These are phyloP conservation scores for Corylus avellana DNA, from an alignment of 306 rosid genomes.

Conservation along the genomic window DNA sequence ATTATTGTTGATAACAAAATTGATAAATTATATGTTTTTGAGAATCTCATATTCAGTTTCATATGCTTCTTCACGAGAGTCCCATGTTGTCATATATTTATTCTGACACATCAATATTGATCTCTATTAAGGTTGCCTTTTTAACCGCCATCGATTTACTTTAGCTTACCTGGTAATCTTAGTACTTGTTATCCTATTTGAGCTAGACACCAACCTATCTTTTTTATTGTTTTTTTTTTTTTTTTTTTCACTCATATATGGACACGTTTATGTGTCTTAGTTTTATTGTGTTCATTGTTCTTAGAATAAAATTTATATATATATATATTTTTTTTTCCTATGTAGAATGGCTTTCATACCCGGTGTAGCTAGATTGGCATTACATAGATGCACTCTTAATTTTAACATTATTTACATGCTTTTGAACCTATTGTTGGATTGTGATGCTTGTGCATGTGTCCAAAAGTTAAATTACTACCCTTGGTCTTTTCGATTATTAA, in stretches of 20 bases:
- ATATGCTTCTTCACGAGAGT: background rate
- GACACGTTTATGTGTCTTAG: background rate
- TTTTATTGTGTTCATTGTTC: background rate
- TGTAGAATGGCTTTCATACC: background rate
- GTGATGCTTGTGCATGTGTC: too few species aligned
- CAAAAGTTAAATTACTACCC: too few species aligned
- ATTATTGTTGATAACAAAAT: background rate
- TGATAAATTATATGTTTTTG: background rate
- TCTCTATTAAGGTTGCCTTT: background rate
- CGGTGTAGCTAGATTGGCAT: background rate
- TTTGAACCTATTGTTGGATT: too few species aligned
- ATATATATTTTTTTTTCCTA: background rate
- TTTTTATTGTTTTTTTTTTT: background rate
- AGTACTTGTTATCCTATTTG: background rate
- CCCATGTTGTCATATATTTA: background rate
- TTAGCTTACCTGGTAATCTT: background rate
- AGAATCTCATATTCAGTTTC: background rate
- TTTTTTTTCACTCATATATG: background rate
- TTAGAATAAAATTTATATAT: background rate
- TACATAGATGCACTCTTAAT: background rate
- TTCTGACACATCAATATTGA: background rate
- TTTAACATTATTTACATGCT: too few species aligned
- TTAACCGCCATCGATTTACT: background rate
- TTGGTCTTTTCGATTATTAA: too few species aligned
- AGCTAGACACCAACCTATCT: background rate